Evolutionary conservation across 2,329 filamentous ascomycete species (phyloP).

Genomic region (Hypocrella siamensis): DNA sequence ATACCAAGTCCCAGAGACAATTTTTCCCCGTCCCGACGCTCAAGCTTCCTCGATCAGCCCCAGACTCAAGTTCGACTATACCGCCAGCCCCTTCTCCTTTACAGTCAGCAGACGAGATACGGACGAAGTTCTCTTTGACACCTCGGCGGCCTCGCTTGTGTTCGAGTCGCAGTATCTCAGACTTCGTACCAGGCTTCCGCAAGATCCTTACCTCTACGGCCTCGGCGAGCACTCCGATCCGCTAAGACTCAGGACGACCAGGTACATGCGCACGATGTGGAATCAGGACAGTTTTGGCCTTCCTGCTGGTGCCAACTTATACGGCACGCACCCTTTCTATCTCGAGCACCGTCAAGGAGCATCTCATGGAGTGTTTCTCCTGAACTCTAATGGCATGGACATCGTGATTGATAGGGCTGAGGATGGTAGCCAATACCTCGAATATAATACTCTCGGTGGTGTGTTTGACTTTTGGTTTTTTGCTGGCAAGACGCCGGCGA

Average conservation of each 20-base stretch:
- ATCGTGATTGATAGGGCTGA: slow-evolving; percentile 49
- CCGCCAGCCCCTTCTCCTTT: slow-evolving; percentile 48
- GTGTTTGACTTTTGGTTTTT: slow-evolving; percentile 70
- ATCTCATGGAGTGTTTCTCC: slow-evolving; percentile 64
- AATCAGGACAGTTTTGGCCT: slow-evolving; percentile 50
- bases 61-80: slow-evolving; percentile 30
- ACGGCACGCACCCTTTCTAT: slow-evolving; percentile 66
- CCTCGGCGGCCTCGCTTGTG: slow-evolving; percentile 47
- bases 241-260: slow-evolving; percentile 49
- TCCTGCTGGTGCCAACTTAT: slow-evolving; percentile 51
- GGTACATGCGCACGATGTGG: slow-evolving; percentile 50
- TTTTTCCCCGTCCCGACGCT: slow-evolving; percentile 39
- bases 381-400: no score
- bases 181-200: slow-evolving; percentile 53
- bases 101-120: slow-evolving; percentile 28
- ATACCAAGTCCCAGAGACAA: slow-evolving; percentile 58
- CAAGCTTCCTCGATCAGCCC: slow-evolving; percentile 11
- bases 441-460: slow-evolving; percentile 70
- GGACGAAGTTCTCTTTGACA: slow-evolving; percentile 49
- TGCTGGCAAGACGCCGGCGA: slow-evolving; percentile 51
- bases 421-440: slow-evolving; percentile 49
- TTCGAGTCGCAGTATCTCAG: slow-evolving; percentile 69
- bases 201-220: slow-evolving; percentile 58
- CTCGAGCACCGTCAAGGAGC: slow-evolving; percentile 34
- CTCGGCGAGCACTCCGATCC: slow-evolving; percentile 64